Base-by-base conservation (phyloP, 225 moss, liverwort and hornwort species). In the Lunularia cruciata region DNA sequence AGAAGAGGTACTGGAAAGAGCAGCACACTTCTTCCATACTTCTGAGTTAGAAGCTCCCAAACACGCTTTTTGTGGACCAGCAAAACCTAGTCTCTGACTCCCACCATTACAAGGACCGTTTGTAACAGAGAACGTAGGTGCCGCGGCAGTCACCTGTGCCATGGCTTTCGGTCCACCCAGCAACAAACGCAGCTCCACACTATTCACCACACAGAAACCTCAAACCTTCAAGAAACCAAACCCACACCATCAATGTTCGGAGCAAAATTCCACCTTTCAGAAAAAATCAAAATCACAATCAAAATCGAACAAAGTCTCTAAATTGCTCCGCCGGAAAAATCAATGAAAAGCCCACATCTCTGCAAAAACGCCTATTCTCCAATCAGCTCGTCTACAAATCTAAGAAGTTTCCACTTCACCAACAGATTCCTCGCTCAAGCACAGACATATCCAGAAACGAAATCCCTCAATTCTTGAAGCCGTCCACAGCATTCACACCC, bases 31-130 rank as follows among this genome's bases (percentile, higher is more conserved):
- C 11, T 47, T 75, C 75, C 65, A 67, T 1, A 75, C 23, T 16
- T 79, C 67, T 13, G 63, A 79, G 39, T 34, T 47, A 5, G 60
- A 79, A 22, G 67, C 60, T 46, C 66, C 71, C 10, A 70, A 42
- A 34, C 16, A 45, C 16, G 40, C 31, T 0, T 0, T 14, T 14
- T 46, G 14, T 38, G 39, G 8, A n/a, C 61, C 61, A 6, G 6
- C 61, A 26, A 22, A 52, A 63, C 57, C 42, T 36, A 33, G n/a
- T 23, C 54, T 23, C 2, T 46, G 55, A n/a, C n/a, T n/a, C n/a
- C n/a, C n/a, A n/a, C n/a, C n/a, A n/a, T n/a, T n/a, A n/a, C n/a
- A n/a, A n/a, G n/a, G n/a, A 55, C 54, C 18, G 36, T 40, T 13
- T 34, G 36, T 27, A 19, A 47, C 35, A 42, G 75, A 60, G 62